phyloP scores from a whole-genome alignment of 2,329 filamentous ascomycete species.

The Aspergillus caelatus region DNA sequence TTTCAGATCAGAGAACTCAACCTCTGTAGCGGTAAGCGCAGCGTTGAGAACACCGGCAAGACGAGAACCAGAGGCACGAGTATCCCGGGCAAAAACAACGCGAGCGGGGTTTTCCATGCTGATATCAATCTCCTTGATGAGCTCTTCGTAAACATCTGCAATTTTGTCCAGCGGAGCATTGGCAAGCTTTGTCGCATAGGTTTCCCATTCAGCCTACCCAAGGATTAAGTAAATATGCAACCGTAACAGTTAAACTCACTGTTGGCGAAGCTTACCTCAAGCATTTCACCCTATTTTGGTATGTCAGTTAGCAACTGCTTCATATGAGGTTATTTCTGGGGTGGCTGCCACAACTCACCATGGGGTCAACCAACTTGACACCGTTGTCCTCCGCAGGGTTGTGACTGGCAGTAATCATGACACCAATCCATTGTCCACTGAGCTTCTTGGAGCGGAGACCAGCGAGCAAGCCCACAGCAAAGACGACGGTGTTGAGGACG shows the following conservation, averaged over 20 bases:
- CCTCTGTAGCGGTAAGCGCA: conserved; percentile 74
- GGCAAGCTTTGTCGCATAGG: conserved; percentile 82
- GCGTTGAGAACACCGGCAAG: conserved; percentile 79
- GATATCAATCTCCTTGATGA: conserved; percentile 76
- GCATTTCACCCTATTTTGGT: conserved; percentile 76
- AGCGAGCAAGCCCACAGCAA: conserved; percentile 87
- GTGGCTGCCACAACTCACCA: conserved; percentile 54
- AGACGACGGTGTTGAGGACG: conserved; percentile 88
- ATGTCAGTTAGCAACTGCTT: background rate
- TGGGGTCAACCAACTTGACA: conserved; percentile 93
- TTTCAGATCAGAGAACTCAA: conserved; percentile 81
- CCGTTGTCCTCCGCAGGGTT: conserved; percentile 90
- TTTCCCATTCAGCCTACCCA: conserved; percentile 77
- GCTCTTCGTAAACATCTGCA: conserved; percentile 72
- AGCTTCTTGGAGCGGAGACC: conserved; percentile 87
- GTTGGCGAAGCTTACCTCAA: conserved; percentile 65
- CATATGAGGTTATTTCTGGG: background rate
- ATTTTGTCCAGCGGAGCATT: conserved; percentile 80
- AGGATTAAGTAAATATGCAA: conserved; percentile 22
- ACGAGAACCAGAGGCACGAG: conserved; percentile 84
- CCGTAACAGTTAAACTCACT: background rate
- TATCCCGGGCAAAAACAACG: conserved; percentile 90
- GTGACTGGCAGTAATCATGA: conserved; percentile 95
- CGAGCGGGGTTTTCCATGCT: conserved; percentile 70
- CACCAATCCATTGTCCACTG: conserved; percentile 86